Conservation (phyloP, 2,329 filamentous ascomycete genomes). For the Xylaria sp. region DNA sequence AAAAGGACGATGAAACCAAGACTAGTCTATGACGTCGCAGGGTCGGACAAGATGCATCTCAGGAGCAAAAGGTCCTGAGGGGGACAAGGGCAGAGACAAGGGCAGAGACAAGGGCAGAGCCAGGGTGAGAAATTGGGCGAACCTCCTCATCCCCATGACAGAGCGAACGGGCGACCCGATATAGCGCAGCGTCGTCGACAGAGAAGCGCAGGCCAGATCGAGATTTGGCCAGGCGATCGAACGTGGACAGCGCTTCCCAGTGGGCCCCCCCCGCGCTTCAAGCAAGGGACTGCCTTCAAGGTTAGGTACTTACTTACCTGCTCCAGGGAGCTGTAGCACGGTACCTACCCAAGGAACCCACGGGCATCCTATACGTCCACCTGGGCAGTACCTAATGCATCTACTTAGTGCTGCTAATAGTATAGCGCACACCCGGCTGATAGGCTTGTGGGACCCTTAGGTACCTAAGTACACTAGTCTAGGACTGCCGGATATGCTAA, state of each 20-base stretch:
- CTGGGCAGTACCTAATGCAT: background rate
- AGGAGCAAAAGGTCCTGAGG: conserved; percentile 27
- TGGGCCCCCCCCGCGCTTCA: background rate
- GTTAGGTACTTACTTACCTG: no score
- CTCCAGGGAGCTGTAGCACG: background rate
- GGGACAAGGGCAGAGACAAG: no score
- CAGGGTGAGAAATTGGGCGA: conserved; percentile 10
- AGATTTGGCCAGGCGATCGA: conserved; percentile 33
- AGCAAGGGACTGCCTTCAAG: no score
- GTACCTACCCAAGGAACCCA: background rate
- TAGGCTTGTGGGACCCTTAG: conserved; percentile 16
- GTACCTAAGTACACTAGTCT: no score
- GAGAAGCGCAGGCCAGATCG: conserved; percentile 27
- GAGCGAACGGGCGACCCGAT: conserved; percentile 9
- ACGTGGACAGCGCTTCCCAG: conserved; percentile 12
- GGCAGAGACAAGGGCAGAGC: no score
- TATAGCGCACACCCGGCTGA: conserved; percentile 1
- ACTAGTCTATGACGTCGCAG: conserved; percentile 31
- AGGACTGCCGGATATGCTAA: background rate
- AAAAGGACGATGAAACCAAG: background rate
- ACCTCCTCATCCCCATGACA: conserved; percentile 17
- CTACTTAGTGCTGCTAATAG: background rate
- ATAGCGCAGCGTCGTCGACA: background rate
- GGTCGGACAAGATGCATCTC: background rate
- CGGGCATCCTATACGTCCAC: background rate